Evolutionary conservation across 2,329 filamentous ascomycete species (phyloP), one percentile per base, ranked within the genome.

Genomic region (Ophiostoma ulmi): DNA sequence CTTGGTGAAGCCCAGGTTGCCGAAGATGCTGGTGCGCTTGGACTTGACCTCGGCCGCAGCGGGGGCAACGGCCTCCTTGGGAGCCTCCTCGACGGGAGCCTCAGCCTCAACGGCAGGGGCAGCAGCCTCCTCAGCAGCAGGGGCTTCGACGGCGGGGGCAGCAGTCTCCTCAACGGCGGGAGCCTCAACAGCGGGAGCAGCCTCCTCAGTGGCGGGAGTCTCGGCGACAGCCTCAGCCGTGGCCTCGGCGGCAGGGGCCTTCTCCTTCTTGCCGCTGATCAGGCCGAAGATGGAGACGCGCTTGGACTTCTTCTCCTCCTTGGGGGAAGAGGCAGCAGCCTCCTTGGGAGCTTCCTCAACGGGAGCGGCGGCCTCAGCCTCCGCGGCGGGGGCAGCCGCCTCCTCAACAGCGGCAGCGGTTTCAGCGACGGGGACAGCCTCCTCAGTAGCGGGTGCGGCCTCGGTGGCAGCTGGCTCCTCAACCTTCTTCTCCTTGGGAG

Each of bases 201-300:
- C 70, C 74, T 75, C 74, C 71, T 78, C 81, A 69, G 77, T 80
- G 67, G 76, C 80, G 58, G 48, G 77, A 77, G 74, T 77, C 67
- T 78, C 76, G 68, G 36, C 48, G 14, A 20, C 67, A 14, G 76
- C 71, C 73, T 76, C 74, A 71, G 78, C 55, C 20, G 69, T 44
- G 38, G 71, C 81, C n/a, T 80, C 80, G 66, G 83, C 82, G 70
- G 79, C 82, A 65, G 80, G 77, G 22, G 85, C 81, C 70, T 81
- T 80, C 74, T 82, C 80, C 72, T 77, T 77, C 71, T 85, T 83
- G 81, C 86, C 86, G 76, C 84, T 83, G 7, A 84, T 78, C 73
- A 89, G 83, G 76, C 77, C 85, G 76, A 90, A 89, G 81, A 90
- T 86, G 70, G 88, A 90, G 66, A 82, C 80, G 69, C 88, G 87